phyloP scores from a whole-genome alignment of 805 yeast species.

The Peterozyma toletana region DNA sequence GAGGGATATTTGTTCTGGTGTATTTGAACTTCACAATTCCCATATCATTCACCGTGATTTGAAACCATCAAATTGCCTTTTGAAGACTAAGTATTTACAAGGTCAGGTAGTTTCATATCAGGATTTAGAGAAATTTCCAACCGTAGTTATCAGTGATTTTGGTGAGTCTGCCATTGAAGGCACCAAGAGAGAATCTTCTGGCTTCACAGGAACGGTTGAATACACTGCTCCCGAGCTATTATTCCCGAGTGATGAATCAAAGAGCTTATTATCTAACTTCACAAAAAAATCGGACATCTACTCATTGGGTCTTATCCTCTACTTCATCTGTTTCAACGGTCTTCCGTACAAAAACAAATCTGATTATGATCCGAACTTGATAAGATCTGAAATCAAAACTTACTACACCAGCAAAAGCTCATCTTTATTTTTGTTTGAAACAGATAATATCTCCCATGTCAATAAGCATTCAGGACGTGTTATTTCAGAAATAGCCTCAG shows the following conservation, averaged over 20 bases:
- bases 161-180: constrained; percentile 84
- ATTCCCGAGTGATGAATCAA: constrained; percentile 12
- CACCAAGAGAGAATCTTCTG: constrained; percentile 57
- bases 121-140: constrained; percentile 38
- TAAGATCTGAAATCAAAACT: constrained; percentile 17
- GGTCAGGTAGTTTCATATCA: constrained; percentile 15
- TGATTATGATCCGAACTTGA: constrained; percentile 11
- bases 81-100: constrained; percentile 27
- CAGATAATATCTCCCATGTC: constrained; percentile 8
- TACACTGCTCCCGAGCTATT: constrained; percentile 83
- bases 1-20: constrained; percentile 62
- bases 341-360: constrained; percentile 48
- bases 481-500: not conserved
- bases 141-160: constrained; percentile 77
- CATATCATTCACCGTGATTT: constrained; percentile 84
- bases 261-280: constrained; percentile 39
- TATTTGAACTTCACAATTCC: constrained; percentile 60
- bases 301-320: constrained; percentile 77
- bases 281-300: constrained; percentile 72
- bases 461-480: constrained; percentile 6
- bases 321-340: constrained; percentile 62
- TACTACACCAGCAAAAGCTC: constrained; percentile 3
- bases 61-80: constrained; percentile 81
- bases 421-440: constrained; percentile 13
- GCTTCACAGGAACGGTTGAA: constrained; percentile 83